Base-by-base conservation (phyloP, 495 filamentous ascomycete species). In the Cladorrhinum samala region DNA sequence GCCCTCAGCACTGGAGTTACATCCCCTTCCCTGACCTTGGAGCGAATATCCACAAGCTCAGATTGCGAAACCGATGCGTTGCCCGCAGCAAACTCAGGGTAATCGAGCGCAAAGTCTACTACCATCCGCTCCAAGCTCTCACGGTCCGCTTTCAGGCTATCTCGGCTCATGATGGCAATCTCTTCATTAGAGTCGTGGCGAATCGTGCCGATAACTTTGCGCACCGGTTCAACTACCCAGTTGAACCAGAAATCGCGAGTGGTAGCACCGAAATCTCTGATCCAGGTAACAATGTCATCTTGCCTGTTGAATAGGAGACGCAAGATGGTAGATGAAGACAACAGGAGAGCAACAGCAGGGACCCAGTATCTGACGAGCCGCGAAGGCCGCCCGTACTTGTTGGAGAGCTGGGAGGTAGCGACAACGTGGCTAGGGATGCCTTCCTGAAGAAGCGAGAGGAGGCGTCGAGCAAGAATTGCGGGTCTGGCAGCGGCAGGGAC, bases 111-210 rank as follows among this genome's bases (percentile, higher is more conserved):
- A 71, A 97, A 98, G 59, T 97, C 91, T 14, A 97, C 85, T 1
- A 97, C 93, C 93, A 98, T 98, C 33, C 93, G 83, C 66, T 98
- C 93, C 40, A 98, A 73, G 58, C 90, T 95, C 17, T 88, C 88
- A 42, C 88, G 83, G 60, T 98, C 93, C 16, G 89, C 90, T 64
- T 86, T 81, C 19, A 98, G 74, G 58, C 89, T 95, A 56, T 88
- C 84, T 45, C 87, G 88, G 70, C 89, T 95, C 88, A 97, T 93
- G 53, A 98, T 85, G 17, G 91, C 90, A 51, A 98, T 91, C 64
- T 96, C 92, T 57, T 88, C 94, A 56, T 82, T 85, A 52, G 86
- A 79, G 61, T 95, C 89, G 61, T 96, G 93, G 11, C 91, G 81
- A 61, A 98, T 97, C 0, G 93, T 98, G 11, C 84, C 83, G 56